Percentiles rank a stretch among this genome's conserved stretches.
These are phyloP conservation scores for Lathyrus sativus DNA, from an alignment of 306 rosid genomes.

Conservation along the genomic window DNA sequence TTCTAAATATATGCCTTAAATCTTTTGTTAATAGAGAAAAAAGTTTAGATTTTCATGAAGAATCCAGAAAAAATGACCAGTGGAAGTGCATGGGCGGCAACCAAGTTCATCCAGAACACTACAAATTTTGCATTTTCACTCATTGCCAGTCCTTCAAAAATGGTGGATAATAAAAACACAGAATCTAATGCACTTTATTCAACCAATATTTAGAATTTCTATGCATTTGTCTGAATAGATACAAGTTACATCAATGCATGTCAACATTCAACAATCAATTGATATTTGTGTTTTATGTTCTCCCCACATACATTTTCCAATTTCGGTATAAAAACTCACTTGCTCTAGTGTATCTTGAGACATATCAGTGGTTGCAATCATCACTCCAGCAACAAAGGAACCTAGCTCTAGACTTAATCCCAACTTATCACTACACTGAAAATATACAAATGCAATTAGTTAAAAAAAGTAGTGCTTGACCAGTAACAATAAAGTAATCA, in stretches of 20 bases:
- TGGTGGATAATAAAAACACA: constrained; percentile 17
- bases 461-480: no score
- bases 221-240: constrained; percentile 25
- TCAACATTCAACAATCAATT: constrained; percentile 35
- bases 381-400: constrained; percentile 98
- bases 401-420: constrained; percentile 97
- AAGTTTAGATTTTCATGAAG: no score
- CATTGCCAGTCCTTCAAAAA: constrained; percentile 22
- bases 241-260: constrained; percentile 29
- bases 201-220: constrained; percentile 12
- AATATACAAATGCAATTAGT: no score
- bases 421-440: no score
- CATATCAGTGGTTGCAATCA: constrained; percentile 96
- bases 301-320: constrained; percentile 24
- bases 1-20: no score
- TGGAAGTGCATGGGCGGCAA: constrained; percentile 16
- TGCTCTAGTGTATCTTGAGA: constrained; percentile 97
- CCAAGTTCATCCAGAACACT: constrained; percentile 17
- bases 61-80: no score
- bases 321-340: constrained; percentile 47
- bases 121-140: neutral
- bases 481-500: no score
- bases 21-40: no score
- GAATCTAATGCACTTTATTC: constrained; percentile 20
- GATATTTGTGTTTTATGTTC: constrained; percentile 12